A percentile compares a stretch with the other conserved stretches of the same genome.
Evolutionary conservation across 306 rosid genomes (phyloP).

Genomic region (Cicer chorassanicum): DNA sequence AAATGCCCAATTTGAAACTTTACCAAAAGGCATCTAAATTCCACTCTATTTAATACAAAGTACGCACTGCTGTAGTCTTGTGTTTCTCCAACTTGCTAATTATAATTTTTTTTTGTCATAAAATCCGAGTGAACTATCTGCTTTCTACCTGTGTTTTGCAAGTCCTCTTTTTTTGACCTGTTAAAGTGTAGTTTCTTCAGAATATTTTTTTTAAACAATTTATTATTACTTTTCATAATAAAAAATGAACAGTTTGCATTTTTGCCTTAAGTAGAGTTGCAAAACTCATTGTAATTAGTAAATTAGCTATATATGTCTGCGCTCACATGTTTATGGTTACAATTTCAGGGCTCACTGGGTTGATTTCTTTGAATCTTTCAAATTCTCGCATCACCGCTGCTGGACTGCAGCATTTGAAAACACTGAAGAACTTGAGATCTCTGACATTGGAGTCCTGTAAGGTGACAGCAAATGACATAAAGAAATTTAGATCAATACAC

Average conservation of each 20-base stretch:
- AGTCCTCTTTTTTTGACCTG: not conserved
- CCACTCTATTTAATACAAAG: not conserved
- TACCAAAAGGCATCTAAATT: not conserved
- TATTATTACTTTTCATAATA: not conserved
- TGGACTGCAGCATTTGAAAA: slow-evolving; percentile 79
- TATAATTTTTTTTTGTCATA: not conserved
- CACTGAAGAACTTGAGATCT: slow-evolving; percentile 79
- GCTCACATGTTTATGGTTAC: slow-evolving; percentile 41
- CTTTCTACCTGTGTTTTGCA: not conserved
- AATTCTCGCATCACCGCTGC: slow-evolving; percentile 73
- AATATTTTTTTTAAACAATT: not conserved
- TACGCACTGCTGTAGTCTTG: not conserved
- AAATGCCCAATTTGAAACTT: slow-evolving; percentile 5
- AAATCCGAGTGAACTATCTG: too few relatives aligned
- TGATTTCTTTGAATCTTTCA: slow-evolving; percentile 78
- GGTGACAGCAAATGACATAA: slow-evolving; percentile 75
- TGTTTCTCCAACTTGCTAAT: not conserved
- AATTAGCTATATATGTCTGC: slow-evolving; percentile 17
- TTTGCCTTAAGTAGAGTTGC: not conserved
- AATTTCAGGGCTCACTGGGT: slow-evolving; percentile 73
- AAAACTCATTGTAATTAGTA: slow-evolving; percentile 10
- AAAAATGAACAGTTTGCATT: slow-evolving; percentile 11
- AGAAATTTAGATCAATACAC: slow-evolving; percentile 71
- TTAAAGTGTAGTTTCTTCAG: not conserved
- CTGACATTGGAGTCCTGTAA: slow-evolving; percentile 85